Percentiles rank a stretch among this genome's conserved stretches.
Evolutionary conservation across 768 basidiomycete species (phyloP).

Genomic region (Candolleomyces eurysporus): DNA sequence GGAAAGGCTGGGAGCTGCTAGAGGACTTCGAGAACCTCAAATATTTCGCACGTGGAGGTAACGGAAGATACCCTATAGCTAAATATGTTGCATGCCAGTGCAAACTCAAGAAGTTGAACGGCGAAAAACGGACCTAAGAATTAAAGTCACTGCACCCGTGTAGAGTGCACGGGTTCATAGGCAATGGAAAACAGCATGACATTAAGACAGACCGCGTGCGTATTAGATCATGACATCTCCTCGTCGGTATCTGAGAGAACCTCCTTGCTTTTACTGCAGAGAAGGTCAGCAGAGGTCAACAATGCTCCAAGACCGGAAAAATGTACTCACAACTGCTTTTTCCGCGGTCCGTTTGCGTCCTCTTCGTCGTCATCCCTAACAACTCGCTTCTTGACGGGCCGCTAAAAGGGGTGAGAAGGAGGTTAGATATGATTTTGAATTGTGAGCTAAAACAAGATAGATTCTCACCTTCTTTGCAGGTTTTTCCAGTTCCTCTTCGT

Average conservation of each 20-base stretch:
- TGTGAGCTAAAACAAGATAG: background rate
- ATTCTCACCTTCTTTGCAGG: conserved; percentile 65
- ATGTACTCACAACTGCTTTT: conserved; percentile 69
- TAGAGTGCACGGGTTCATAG: background rate
- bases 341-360: conserved; percentile 55
- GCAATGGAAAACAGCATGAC: background rate
- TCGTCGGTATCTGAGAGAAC: conserved; percentile 87
- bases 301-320: background rate
- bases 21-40: background rate
- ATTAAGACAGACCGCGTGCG: background rate
- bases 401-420: conserved; percentile 25
- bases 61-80: no score
- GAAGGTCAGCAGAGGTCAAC: conserved; percentile 7
- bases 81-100: background rate
- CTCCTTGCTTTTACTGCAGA: conserved; percentile 80
- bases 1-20: no score
- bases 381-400: conserved; percentile 66
- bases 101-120: background rate
- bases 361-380: conserved; percentile 82
- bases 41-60: background rate
- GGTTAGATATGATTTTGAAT: conserved; percentile 15
- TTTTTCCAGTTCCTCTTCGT: conserved; percentile 64
- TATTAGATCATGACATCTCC: conserved; percentile 55
- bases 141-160: no score
- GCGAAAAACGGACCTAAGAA: background rate